Evolutionary conservation across 2,329 filamentous ascomycete genomes (phyloP), one percentile per base, ranked within the genome.

Genomic region (Hirsutella thompsonii): DNA sequence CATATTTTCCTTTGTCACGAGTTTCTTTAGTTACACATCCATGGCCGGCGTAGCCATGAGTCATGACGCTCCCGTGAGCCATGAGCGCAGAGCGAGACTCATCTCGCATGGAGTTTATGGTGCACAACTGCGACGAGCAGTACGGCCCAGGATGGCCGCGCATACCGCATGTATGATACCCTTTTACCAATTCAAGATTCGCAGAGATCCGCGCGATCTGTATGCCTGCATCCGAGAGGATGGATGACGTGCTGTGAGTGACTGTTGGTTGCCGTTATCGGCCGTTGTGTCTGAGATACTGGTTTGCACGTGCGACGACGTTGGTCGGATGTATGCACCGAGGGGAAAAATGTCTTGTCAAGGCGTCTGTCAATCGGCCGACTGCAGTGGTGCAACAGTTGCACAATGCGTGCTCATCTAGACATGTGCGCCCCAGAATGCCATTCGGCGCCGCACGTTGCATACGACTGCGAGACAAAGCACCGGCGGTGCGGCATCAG

Each of bases 121-220:
- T 14, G 21, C 18, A 30, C 23, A 20, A 28, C 26, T 32, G 30
- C 11, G 36, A 35, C 26, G 42, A 36, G 20, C 19, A 35, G 26
- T 26, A 10, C 2, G 30, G 30, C 8, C 30, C 30, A 33, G 32
- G 14, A 4, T 18, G 19, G 35, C 35, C 21, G 23, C 16, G 30
- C 38, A 37, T 38, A 37, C 33, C 23, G 11, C 20, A 36, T 44
- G 35, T 41, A 36, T 44, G 42, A 38, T 40, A 37, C 42, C 28
- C 38, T 29, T 40, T 37, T 34, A 34, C 14, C 14, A 34, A 34
- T 34, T 16, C 32, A 18, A 34, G 32, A 18, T 34, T 18, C 32
- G 16, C 3, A 18, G 32, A n/a, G n/a, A 18, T 34, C 14, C 14
- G 18, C 18, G 32, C 32, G 2, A 16, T 18, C 8, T 8, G n/a